Conservation (phyloP, 129 eudicot genomes). For the Centella asiatica region DNA sequence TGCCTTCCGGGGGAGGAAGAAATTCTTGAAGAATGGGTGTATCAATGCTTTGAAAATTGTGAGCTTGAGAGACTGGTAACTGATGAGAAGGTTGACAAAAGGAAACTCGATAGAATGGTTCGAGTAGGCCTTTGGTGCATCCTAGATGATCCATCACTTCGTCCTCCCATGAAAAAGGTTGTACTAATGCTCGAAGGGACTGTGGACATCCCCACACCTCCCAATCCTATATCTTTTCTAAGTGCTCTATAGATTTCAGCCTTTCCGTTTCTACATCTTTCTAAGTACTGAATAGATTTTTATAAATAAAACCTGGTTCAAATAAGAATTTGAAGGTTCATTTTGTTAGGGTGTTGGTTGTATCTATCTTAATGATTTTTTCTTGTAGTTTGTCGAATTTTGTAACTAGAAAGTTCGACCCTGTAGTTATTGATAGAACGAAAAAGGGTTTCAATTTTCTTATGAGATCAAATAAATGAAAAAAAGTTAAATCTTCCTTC, state of each 20-base stretch:
- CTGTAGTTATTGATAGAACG: no score
- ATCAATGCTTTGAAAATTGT: not conserved
- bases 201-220: conserved; percentile 9
- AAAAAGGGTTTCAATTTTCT: no score
- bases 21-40: conserved; percentile 8
- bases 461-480: no score
- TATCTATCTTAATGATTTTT: no score
- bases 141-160: conserved; percentile 2
- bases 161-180: conserved; percentile 3
- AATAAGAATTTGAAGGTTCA: no score
- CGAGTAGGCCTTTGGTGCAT: conserved; percentile 7
- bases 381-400: no score
- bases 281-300: no score
- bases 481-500: no score
- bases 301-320: no score
- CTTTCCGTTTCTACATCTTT: no score
- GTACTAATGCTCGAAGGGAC: conserved; percentile 8
- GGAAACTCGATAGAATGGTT: conserved; percentile 3
- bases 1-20: not conserved
- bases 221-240: not conserved
- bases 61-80: not conserved
- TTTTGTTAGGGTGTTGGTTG: no score
- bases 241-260: conserved; percentile 1
- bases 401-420: no score
- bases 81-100: not conserved